Percentiles rank a stretch among this genome's conserved stretches.
Evolutionary conservation across 805 yeast genomes (phyloP).

Genomic region (Sugiyamaella mastotermitis): DNA sequence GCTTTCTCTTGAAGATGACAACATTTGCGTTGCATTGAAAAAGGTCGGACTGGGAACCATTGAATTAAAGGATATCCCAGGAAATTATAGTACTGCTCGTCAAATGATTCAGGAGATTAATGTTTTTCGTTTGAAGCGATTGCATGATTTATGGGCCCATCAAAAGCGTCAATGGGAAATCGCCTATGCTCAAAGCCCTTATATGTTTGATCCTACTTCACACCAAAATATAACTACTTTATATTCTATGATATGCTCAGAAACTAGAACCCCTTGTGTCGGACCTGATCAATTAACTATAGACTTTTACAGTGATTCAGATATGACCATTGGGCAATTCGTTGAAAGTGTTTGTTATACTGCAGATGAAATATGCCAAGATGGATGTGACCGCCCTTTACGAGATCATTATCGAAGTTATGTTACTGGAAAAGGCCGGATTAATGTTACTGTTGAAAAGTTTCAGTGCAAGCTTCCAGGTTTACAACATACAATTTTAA

Average conservation of each 20-base stretch:
- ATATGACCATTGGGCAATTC: slow-evolving; percentile 82
- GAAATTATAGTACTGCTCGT: slow-evolving; percentile 31
- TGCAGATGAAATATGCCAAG: slow-evolving; percentile 64
- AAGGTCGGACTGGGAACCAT: slow-evolving; percentile 1
- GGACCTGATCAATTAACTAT: slow-evolving; percentile 85
- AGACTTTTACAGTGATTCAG: slow-evolving; percentile 87
- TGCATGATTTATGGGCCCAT: slow-evolving; percentile 30
- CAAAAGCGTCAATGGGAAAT: slow-evolving; percentile 65
- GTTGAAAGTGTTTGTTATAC: slow-evolving; percentile 72
- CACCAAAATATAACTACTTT: slow-evolving; percentile 78
- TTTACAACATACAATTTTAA: slow-evolving; percentile 59
- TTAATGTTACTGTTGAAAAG: slow-evolving; percentile 69
- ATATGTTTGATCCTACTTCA: slow-evolving; percentile 57
- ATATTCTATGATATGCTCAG: slow-evolving; percentile 75
- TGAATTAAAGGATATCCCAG: slow-evolving; percentile 30
- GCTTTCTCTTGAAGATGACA: slow-evolving; percentile 10
- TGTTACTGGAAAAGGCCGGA: slow-evolving; percentile 80
- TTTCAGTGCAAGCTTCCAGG: slow-evolving; percentile 52
- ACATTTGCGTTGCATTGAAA: slow-evolving; percentile 3
- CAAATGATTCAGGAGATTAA: slow-evolving; percentile 34
- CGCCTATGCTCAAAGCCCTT: slow-evolving; percentile 44
- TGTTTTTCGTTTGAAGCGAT: slow-evolving; percentile 25
- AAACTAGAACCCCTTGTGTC: slow-evolving; percentile 83
- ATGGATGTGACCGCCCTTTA: slow-evolving; percentile 69
- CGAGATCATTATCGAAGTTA: slow-evolving; percentile 78